Base-by-base conservation (phyloP, 345 rosid genomes). In the Mallotus nudiflorus region DNA sequence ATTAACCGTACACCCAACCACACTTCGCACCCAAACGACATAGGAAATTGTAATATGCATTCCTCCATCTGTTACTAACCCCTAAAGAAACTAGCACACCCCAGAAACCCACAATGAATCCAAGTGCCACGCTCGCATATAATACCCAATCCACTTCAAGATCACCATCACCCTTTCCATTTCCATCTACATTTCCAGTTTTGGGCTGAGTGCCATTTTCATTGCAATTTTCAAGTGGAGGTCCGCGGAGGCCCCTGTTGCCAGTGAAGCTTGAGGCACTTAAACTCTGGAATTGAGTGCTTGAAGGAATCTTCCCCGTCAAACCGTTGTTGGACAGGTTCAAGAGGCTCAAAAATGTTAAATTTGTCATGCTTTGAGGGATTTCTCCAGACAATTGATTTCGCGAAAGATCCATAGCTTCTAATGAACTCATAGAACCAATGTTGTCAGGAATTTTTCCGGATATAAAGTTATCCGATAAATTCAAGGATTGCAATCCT, bases 341-440 rank as follows among this genome's bases (percentile, higher is more conserved):
- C 62, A 57, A 57, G 22, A 14, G 18, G 40, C 40, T 29, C 62
- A 57, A 57, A 57, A 14, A 57, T 57, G 62, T 57, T 40, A 57
- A 29, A 1, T 18, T 57, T 29, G 40, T 29, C 9, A 31, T 57
- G 62, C 62, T 57, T 10, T 57, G 24, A 2, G 62, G 62, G 22
- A 57, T 57, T 15, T 11, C 16, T 29, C 62, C 62, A 5, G 0
- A 4, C 0, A 57, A 16, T 18, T 29, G 40, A 29, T 57, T 57
- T 16, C 19, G 40, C 1, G 62, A 57, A 31, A 57, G 13, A 57
- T 57, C 40, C 39, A 57, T 28, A 18, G 10, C 42, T 57, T 57
- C 24, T 14, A 57, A 5, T 40, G 18, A 20, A 4, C 2, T 29
- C 62, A 57, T 57, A 16, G 1, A n/a, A 31, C 62, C 62, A 2